Evolutionary conservation across 2,329 filamentous ascomycete genomes (phyloP).

Genomic region (Cladophialophora chaetospira): DNA sequence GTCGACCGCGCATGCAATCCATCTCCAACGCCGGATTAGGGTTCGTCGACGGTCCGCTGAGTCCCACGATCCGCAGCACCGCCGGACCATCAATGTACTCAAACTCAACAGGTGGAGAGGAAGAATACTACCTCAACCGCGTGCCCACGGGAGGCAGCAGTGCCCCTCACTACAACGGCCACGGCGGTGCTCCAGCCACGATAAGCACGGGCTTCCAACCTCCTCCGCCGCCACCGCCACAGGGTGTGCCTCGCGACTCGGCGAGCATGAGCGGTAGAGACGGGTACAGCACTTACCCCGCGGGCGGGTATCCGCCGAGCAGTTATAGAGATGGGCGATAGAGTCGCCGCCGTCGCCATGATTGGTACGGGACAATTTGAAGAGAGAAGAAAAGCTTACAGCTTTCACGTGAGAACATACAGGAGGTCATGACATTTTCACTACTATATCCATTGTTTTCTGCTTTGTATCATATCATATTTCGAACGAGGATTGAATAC

Average conservation of each 20-base stretch:
- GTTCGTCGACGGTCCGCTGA: conserved; percentile 14
- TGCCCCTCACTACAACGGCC: conserved; percentile 6
- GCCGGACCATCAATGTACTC: conserved; percentile 2
- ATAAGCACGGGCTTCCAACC: conserved; percentile 28
- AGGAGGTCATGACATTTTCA: no score
- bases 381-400: background rate
- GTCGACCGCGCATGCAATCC: conserved; percentile 25
- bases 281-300: conserved; percentile 20
- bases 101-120: conserved; percentile 12
- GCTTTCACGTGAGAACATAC: no score
- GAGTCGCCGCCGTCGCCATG: no score
- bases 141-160: conserved; percentile 3
- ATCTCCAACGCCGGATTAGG: conserved; percentile 18
- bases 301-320: conserved; percentile 24
- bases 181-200: conserved; percentile 12
- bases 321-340: conserved; percentile 26
- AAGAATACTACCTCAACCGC: conserved; percentile 30
- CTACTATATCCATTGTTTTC: no score
- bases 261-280: conserved; percentile 11
- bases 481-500: conserved; percentile 6
- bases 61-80: conserved; percentile 5
- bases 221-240: conserved; percentile 9
- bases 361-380: background rate
- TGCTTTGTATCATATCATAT: conserved; percentile 7
- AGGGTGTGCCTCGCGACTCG: conserved; percentile 7